Base-by-base conservation (phyloP, 2,329 filamentous ascomycete species). In the Fusarium tjaetaba region DNA sequence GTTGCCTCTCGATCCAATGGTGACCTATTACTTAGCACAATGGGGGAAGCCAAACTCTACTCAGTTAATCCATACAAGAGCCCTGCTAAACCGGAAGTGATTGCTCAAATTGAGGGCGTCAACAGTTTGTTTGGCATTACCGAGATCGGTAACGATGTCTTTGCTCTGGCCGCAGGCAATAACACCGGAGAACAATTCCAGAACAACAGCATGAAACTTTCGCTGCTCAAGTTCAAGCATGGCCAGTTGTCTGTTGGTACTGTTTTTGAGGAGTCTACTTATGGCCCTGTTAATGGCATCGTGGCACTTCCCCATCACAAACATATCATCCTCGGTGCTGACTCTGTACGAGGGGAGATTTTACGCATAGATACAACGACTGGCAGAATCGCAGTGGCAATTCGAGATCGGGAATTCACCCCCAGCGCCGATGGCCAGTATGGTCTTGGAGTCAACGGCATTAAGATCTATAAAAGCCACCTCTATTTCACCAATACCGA, bases 261-360 rank as follows among this genome's bases (percentile, higher is more conserved):
- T 28, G 30, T 65, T 15, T 48, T 70, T 18, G 22, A 69, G 11
- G 45, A 62, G 9, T 58, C 42, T 3, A 39, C 46, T 4, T n/a
- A 28, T 6, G 65, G 65, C 2, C 65, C 65, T 5, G 58, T 70
- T 5, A 51, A 70, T 26, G 67, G 67, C 18, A 58, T 70, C 3
- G n/a, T 28, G 11, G 11, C 36, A 6, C 45, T 70, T 22, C 59
- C 59, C 1, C 4, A 26, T 7, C 26, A 64, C 13, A 39, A 48
- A 6, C 65, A 68, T 18, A 41, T 70, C 42, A 41, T 69, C 6
- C 58, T 70, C 16, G 58, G 65, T 11, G 65, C 67, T 28, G 65
- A 64, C 45, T 59, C 65, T 4, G 38, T 28, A 3, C 61, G 58
- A 4, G 67, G 67, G 7, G 65, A 55, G n/a, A 53, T 70, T 36